Base-by-base conservation (phyloP, 352 stramenopile species). In the Globisporangium camurandrum region DNA sequence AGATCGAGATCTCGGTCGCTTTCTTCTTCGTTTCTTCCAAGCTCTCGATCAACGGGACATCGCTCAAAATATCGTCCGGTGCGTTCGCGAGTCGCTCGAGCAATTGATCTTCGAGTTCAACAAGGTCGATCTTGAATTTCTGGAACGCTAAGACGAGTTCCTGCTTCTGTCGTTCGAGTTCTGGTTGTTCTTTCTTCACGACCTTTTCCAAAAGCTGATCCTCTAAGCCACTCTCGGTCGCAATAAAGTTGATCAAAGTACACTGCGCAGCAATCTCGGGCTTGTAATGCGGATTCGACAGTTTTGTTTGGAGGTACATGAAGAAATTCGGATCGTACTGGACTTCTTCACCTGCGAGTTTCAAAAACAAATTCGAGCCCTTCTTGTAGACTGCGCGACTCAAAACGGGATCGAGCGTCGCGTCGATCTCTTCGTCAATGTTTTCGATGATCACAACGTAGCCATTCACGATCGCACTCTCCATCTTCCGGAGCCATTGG, bases 191-290 rank as follows among this genome's bases (percentile, higher is more conserved):
- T 39, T 97, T 88, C 42, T 97, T 95, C 47, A 98, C 95, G 12
- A 98, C 93, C 58, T 97, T 97, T 22, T 96, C 94, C 14, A 98
- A 61, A 20, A 98, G 67, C 56, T 98, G 95, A 55, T 98, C 95
- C 65, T 98, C 92, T 0, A 98, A 59, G 12, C 95, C 95, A 42
- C 80, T 94, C 62, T 98, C 95, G 0, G 95, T 98, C 16, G 94
- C 95, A 63, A 98, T 98, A 51, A 98, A 98, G 70, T 98, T 98
- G 62, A 98, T 98, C n/a, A 98, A 57, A 27, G 95, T 98, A 47
- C 86, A 95, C 61, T 98, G 94, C 6, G 95, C 95, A 0, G 92
- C 87, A 39, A 98, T 97, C 63, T 98, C 95, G n/a, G 95, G 95
- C 54, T 98, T 98, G 75, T 98, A 98, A 62, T 98, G 95, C 19